These are phyloP conservation scores for Ceratobasidium sp. DNA, from an alignment of 1,284 basidiomycete species.

Conservation along the genomic window DNA sequence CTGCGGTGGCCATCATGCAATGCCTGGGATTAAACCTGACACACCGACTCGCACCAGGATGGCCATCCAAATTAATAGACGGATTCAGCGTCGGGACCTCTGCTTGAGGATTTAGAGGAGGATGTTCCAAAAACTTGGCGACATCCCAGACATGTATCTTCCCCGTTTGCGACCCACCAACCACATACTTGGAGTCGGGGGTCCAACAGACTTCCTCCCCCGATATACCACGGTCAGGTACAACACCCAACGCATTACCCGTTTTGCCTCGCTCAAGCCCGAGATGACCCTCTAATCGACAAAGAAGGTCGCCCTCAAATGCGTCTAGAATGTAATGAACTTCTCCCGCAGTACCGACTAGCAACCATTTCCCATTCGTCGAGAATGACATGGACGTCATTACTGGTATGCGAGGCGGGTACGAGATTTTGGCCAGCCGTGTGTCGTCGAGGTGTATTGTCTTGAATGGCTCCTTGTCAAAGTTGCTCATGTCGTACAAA, in stretches of 20 bases:
- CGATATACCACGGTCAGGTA: slow-evolving; percentile 76
- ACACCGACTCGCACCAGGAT: slow-evolving; percentile 81
- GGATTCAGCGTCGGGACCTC: slow-evolving; percentile 40
- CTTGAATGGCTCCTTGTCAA: slow-evolving; percentile 91
- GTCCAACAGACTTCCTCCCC: slow-evolving; percentile 93
- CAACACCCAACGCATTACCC: slow-evolving; percentile 58
- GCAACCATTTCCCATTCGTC: slow-evolving; percentile 85
- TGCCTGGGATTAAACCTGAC: slow-evolving; percentile 87
- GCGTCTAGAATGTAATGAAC: slow-evolving; percentile 93
- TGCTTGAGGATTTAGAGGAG: slow-evolving; percentile 6
- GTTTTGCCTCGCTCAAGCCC: slow-evolving; percentile 75
- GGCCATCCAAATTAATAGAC: slow-evolving; percentile 63
- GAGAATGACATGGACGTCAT: slow-evolving; percentile 94
- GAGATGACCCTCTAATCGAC: slow-evolving; percentile 80
- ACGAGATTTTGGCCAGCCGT: slow-evolving; percentile 70
- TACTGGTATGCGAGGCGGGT: slow-evolving; percentile 85
- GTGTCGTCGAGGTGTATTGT: slow-evolving; percentile 83
- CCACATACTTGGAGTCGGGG: slow-evolving; percentile 85
- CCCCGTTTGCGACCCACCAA: slow-evolving; percentile 84
- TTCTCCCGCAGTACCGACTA: slow-evolving; percentile 91
- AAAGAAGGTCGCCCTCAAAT: slow-evolving; percentile 81
- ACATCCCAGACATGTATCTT: slow-evolving; percentile 80
- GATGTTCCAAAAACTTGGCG: slow-evolving; percentile 46
- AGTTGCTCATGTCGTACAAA: slow-evolving; percentile 87
- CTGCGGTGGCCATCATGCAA: slow-evolving; percentile 88